Percentiles rank a stretch among this genome's conserved stretches.
Conservation (phyloP, 2,329 filamentous ascomycete genomes). For the Magnaporthiopsis rhizophila region DNA sequence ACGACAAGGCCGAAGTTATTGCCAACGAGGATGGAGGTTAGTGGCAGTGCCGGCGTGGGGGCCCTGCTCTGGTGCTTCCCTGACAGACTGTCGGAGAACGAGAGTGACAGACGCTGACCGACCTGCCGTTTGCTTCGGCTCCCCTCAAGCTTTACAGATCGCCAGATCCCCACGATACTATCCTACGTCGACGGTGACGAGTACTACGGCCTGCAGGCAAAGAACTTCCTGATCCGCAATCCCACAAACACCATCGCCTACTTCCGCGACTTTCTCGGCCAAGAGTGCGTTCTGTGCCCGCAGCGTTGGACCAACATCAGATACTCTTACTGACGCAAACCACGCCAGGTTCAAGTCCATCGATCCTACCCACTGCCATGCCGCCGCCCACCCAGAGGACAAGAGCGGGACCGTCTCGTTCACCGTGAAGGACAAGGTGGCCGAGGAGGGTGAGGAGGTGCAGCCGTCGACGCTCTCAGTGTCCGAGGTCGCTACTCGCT, state of each 20-base stretch:
- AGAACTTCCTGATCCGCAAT: conserved; percentile 88
- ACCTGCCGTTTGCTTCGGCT: not conserved
- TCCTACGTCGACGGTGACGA: conserved; percentile 96
- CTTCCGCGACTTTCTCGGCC: conserved; percentile 92
- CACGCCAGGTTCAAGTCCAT: conserved; percentile 73
- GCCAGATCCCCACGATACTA: conserved; percentile 89
- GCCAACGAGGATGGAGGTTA: conserved; percentile 95
- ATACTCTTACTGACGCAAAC: not conserved
- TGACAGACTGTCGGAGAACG: too few species aligned
- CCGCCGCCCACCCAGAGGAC: conserved; percentile 82
- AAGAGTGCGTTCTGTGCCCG: conserved; percentile 56
- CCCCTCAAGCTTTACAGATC: conserved; percentile 48
- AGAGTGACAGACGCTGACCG: not conserved
- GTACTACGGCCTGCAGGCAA: conserved; percentile 93
- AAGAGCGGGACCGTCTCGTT: conserved; percentile 67
- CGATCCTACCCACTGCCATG: conserved; percentile 90
- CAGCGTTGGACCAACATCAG: not conserved
- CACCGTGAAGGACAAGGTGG: conserved; percentile 67
- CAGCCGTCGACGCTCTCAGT: conserved; percentile 61
- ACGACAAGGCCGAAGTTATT: conserved; percentile 95
- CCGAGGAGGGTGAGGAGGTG: conserved; percentile 34
- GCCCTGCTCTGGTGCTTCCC: not conserved
- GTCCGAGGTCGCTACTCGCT: conserved; percentile 75
- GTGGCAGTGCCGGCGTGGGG: conserved; percentile 21
- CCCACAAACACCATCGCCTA: conserved; percentile 87